Percentiles rank a stretch among this genome's conserved stretches.
phyloP scores from a whole-genome alignment of 192 early-diverging fungal genomes.

The Mortierella antarctica region DNA sequence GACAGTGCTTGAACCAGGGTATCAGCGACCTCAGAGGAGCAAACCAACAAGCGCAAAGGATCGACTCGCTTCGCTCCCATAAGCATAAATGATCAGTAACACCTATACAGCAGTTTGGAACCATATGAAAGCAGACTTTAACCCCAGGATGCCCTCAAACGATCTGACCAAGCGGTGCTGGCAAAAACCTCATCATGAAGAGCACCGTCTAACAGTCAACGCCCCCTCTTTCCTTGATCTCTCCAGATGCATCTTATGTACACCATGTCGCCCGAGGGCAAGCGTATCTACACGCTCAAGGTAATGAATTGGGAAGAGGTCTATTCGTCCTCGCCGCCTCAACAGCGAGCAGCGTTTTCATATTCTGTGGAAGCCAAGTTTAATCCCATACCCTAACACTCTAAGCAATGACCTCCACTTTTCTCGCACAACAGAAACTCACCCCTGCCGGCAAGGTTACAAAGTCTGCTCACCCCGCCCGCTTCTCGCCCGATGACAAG shows the following conservation, averaged over 20 bases:
- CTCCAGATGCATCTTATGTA: constrained; percentile 94
- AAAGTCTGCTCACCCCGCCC: constrained; percentile 98
- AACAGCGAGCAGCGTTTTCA: background rate
- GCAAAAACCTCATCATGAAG: background rate
- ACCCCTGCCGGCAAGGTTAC: constrained; percentile 82
- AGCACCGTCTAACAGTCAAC: constrained; percentile 9
- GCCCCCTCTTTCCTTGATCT: constrained; percentile 9
- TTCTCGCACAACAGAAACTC: constrained; percentile 73
- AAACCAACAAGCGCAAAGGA: no score
- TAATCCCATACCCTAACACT: background rate
- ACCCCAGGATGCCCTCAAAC: no score
- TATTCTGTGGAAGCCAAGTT: background rate
- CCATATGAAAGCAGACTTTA: no score
- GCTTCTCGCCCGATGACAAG: constrained; percentile 99
- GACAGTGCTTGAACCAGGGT: no score
- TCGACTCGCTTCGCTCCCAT: no score
- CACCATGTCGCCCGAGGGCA: constrained; percentile 78
- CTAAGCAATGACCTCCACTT: background rate
- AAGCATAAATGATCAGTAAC: no score
- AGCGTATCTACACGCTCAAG: constrained; percentile 97
- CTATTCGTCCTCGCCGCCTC: no score
- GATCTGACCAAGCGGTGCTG: background rate
- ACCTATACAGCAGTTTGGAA: no score
- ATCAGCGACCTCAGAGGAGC: no score
- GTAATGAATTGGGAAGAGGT: constrained; percentile 41